Evolutionary conservation across 768 basidiomycete genomes (phyloP).

Genomic region (Ephemerocybe angulata): DNA sequence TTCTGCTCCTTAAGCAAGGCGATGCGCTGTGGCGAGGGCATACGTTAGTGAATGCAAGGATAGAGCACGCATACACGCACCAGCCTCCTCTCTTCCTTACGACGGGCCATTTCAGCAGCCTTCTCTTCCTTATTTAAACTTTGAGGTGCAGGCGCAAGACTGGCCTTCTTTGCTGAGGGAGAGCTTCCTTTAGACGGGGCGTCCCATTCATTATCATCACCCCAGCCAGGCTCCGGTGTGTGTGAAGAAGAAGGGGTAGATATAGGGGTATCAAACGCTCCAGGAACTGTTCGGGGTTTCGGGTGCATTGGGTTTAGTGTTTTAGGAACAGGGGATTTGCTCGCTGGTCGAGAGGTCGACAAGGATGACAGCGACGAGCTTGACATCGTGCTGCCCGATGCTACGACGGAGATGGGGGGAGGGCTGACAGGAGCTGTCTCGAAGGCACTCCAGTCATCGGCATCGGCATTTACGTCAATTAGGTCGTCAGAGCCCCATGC

Average conservation of each 20-base stretch:
- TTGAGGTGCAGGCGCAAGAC: conserved; percentile 33
- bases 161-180: conserved; percentile 5
- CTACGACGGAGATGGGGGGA: conserved; percentile 8
- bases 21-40: conserved; percentile 49
- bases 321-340: conserved; percentile 2
- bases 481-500: conserved; percentile 78
- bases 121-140: conserved; percentile 83
- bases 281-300: neutral
- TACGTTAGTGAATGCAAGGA: neutral
- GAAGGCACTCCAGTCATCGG: conserved; percentile 95
- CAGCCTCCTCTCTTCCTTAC: conserved; percentile 90
- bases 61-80: conserved; percentile 36
- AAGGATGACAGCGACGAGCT: conserved; percentile 10
- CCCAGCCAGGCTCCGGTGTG: conserved; percentile 23
- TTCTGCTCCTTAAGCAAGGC: conserved; percentile 81
- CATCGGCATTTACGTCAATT: conserved; percentile 91
- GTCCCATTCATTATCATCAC: conserved; percentile 23
- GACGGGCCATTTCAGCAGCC: conserved; percentile 85
- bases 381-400: conserved; percentile 7
- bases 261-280: conserved; percentile 8
- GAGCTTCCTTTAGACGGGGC: conserved; percentile 4
- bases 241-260: conserved; percentile 16
- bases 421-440: conserved; percentile 50
- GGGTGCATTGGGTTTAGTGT: neutral
- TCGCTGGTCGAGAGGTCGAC: conserved; percentile 8